Evolutionary conservation across 805 yeast genomes (phyloP), one percentile per base, ranked within the genome.

Genomic region (Candida namnaoensis): DNA sequence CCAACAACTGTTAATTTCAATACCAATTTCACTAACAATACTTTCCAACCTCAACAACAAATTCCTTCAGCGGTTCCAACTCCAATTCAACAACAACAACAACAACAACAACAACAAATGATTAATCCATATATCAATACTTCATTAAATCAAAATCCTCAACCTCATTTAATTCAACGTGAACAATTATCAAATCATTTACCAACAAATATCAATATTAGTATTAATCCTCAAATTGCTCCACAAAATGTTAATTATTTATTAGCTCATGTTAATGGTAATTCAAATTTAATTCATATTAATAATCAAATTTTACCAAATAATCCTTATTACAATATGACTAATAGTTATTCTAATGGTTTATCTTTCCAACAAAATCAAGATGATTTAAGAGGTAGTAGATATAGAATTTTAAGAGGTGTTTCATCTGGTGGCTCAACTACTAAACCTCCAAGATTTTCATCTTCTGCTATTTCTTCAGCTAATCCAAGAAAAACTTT

Each of bases 341-440:
- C 5, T 30, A 11, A 30, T 12, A 7, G 5, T 30, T 12, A 9
- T 5, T 7, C 10, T 11, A 30, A 30, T 30, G 32, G 32, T 12
- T 26, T n/a, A n/a, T n/a, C n/a, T n/a, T n/a, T n/a, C n/a, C n/a
- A n/a, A n/a, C n/a, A n/a, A n/a, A n/a, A n/a, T n/a, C n/a, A 9
- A 27, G 28, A 27, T 27, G 28, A 27, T 27, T 7, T 27, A 7
- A 27, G 9, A 7, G 28, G 9, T 27, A 27, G 9, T 9, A 27
- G 28, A 32, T 73, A 63, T 48, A 65, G 72, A 32, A 69, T 78
- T 5, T 65, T 76, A 7, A 62, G 84, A 46, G 83, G 83, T 12
- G 60, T 76, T 7, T 69, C 75, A 30, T 75, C 80, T 4, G 82
- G 83, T 19, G 82, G 82, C 0, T 62, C 74, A 32, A 62, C 69